Conservation (phyloP, 176 grass and related monocot species). For the Oryza glaberrima region DNA sequence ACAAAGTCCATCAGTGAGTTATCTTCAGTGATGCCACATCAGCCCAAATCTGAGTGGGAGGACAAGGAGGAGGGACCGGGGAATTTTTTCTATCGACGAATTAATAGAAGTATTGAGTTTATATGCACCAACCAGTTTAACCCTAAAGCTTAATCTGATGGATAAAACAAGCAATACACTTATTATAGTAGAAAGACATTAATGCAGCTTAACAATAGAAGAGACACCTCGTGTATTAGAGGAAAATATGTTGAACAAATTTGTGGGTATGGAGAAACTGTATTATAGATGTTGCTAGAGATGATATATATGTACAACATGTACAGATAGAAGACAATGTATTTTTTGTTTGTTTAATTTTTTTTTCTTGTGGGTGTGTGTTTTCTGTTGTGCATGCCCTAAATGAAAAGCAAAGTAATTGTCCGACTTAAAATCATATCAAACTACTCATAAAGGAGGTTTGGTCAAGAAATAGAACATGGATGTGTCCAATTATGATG, state of each 20-base stretch:
- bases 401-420: background rate
- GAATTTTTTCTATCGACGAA: no score
- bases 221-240: no score
- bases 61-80: background rate
- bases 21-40: background rate
- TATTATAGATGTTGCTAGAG: no score
- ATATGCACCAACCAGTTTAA: no score
- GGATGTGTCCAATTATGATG: constrained; percentile 1
- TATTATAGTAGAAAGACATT: background rate
- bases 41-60: background rate
- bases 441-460: constrained; percentile 16
- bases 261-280: no score
- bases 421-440: background rate
- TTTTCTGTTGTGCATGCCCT: background rate
- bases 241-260: no score
- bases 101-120: no score
- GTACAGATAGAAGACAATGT: background rate
- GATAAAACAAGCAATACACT: no score
- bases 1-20: background rate
- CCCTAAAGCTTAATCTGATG: no score
- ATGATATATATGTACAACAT: background rate
- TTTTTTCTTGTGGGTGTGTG: no score
- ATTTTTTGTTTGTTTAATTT: background rate
- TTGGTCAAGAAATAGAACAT: constrained; percentile 11
- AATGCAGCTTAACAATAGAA: background rate